A percentile compares a stretch with the other conserved stretches of the same genome.
Conservation (phyloP, 306 rosid genomes). For the Arachis hypogaea region DNA sequence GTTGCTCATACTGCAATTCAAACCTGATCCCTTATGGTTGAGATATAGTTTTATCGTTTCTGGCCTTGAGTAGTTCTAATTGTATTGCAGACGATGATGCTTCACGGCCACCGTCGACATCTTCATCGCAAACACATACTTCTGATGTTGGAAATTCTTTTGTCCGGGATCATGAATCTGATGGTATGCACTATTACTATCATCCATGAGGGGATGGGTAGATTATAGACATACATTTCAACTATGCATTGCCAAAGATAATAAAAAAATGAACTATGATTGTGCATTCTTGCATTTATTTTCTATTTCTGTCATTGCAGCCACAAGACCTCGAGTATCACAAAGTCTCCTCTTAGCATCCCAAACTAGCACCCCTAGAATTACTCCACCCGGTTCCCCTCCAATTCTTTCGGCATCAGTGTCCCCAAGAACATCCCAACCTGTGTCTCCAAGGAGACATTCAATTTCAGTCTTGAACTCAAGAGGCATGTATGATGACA, state of each 20-base stretch:
- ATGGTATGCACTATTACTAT: slow-evolving; percentile 50
- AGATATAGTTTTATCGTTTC: slow-evolving; percentile 33
- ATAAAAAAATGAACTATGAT: background rate
- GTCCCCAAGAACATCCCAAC: slow-evolving; percentile 78
- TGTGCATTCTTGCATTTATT: slow-evolving; percentile 32
- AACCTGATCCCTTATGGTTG: slow-evolving; percentile 10
- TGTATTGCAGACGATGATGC: slow-evolving; percentile 61
- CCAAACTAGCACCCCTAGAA: slow-evolving; percentile 71
- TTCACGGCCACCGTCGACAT: slow-evolving; percentile 49
- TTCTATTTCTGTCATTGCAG: slow-evolving; percentile 43
- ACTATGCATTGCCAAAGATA: slow-evolving; percentile 26
- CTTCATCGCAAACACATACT: slow-evolving; percentile 49
- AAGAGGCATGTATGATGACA: slow-evolving; percentile 71
- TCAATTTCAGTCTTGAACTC: slow-evolving; percentile 77
- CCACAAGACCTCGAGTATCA: slow-evolving; percentile 67
- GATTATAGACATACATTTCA: slow-evolving; percentile 2
- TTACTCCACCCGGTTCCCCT: slow-evolving; percentile 85
- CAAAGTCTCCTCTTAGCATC: slow-evolving; percentile 70
- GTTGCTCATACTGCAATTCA: no score
- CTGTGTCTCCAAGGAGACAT: slow-evolving; percentile 80
- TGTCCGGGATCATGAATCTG: slow-evolving; percentile 58
- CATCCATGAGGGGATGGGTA: slow-evolving; percentile 9
- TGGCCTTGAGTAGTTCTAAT: slow-evolving; percentile 29
- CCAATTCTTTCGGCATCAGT: slow-evolving; percentile 75
- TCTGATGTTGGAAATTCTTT: slow-evolving; percentile 59